Evolutionary conservation across 2,329 filamentous ascomycete species (phyloP), one percentile per base, ranked within the genome.

Genomic region (Plectosphaerella cucumerina): DNA sequence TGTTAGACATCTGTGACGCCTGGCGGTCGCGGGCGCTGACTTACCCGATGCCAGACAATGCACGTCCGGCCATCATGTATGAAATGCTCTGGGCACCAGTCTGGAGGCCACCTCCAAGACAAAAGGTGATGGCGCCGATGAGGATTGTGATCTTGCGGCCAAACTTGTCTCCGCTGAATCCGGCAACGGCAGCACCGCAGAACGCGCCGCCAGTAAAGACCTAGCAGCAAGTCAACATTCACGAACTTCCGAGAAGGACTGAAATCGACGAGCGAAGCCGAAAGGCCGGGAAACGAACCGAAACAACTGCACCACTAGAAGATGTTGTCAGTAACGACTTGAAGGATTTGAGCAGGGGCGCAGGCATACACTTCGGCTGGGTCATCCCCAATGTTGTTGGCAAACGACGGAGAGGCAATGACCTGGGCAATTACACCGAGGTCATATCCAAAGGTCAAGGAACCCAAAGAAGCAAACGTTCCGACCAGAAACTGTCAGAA

Each of bases 181-280:
- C 89, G 37, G 84, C 87, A 34, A 82, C 69, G 31, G 72, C 71
- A 22, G 87, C 83, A 9, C 87, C 87, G 56, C 87, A 79, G 69
- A 90, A 90, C 20, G 87, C 87, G n/a, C 78, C 78, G 35, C 88
- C 86, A 0, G 89, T 93, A 65, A 93, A 92, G 53, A 91, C 77
- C 1, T 86, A 88, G 23, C 23, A 31, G 8, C 9, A 31, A 2
- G 12, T 31, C 12, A 10, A 31, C 8, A 3, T 8, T 31, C 12
- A 11, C 26, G n/a, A 31, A 11, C 26, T 31, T 9, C 12, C 26
- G 12, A 31, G 12, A 8, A 31, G 26, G n/a, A n/a, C n/a, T n/a
- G n/a, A n/a, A n/a, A n/a, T n/a, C n/a, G n/a, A n/a, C n/a, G n/a
- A n/a, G n/a, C n/a, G n/a, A n/a, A n/a, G 12, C 26, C 26, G 26